phyloP scores from a whole-genome alignment of 495 filamentous ascomycete genomes.

The Penicillium lividum region DNA sequence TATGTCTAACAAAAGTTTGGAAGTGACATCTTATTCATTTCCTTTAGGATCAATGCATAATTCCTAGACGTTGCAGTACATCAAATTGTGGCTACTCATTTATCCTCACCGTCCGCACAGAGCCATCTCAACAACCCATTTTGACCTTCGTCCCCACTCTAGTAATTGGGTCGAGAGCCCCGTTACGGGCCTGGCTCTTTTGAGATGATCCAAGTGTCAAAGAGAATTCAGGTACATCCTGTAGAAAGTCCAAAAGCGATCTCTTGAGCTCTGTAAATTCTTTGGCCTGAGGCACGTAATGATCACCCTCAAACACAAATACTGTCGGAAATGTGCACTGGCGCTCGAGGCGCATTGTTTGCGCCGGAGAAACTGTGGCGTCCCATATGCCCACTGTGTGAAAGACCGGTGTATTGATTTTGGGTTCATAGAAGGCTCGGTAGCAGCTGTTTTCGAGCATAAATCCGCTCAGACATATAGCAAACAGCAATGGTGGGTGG shows the following conservation, averaged over 20 bases:
- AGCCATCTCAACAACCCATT: too few relatives aligned
- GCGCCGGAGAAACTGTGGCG: neutral
- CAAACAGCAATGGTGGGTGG: neutral
- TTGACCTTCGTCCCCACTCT: too few relatives aligned
- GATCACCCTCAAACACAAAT: neutral
- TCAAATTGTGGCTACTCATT: too few relatives aligned
- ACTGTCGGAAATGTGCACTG: neutral
- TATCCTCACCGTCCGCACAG: too few relatives aligned
- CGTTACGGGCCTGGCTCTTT: too few relatives aligned
- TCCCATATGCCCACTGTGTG: neutral
- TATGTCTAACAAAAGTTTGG: too few relatives aligned
- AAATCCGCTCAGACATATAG: neutral
- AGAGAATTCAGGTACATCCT: neutral
- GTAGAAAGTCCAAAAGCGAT: neutral
- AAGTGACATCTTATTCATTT: too few relatives aligned
- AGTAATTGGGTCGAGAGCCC: too few relatives aligned
- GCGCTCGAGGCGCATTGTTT: neutral
- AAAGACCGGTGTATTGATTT: neutral
- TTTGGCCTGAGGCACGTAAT: neutral
- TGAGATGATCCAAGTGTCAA: too few relatives aligned
- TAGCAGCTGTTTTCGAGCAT: neutral
- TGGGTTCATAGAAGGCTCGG: neutral
- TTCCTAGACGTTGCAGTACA: too few relatives aligned
- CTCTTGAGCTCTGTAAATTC: neutral
- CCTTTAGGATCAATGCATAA: too few relatives aligned